A percentile compares a stretch with the other conserved stretches of the same genome.
Evolutionary conservation across 2,329 filamentous ascomycete species (phyloP).

Genomic region (Byssothecium circinans): DNA sequence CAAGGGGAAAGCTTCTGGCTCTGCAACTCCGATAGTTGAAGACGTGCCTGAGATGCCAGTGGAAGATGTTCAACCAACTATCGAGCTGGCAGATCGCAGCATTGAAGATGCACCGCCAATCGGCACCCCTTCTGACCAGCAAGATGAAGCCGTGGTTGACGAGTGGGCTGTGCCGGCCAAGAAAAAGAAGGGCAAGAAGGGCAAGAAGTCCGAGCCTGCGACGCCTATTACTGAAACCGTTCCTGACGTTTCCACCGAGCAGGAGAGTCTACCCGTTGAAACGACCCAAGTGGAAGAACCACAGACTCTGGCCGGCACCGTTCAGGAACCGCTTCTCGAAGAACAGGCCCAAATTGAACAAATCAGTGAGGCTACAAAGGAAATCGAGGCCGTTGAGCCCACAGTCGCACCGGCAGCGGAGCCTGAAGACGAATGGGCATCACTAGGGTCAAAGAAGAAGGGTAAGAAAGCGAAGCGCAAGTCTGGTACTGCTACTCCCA

Average conservation of each 20-base stretch:
- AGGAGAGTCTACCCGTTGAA: background rate
- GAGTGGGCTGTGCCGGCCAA: conserved; percentile 13
- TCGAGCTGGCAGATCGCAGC: background rate
- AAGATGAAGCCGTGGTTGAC: conserved; percentile 2
- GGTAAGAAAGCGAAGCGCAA: conserved; percentile 22
- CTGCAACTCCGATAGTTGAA: conserved; percentile 4
- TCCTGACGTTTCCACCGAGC: background rate
- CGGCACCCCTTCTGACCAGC: conserved; percentile 1
- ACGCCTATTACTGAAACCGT: conserved; percentile 9
- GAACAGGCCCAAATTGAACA: background rate
- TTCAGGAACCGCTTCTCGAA: conserved; percentile 2
- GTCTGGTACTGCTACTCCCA: conserved; percentile 16
- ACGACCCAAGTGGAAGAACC: background rate
- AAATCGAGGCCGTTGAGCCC: conserved; percentile 2
- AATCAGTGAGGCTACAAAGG: background rate
- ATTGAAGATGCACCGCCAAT: background rate
- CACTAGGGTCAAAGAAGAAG: conserved; percentile 20
- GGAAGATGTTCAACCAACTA: background rate
- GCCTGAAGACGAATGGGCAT: conserved; percentile 6
- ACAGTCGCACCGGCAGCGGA: background rate
- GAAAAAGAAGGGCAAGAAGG: conserved; percentile 30
- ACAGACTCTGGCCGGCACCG: background rate
- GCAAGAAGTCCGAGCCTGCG: conserved; percentile 16
- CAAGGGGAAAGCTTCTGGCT: conserved; percentile 25
- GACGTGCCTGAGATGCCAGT: background rate